These are phyloP conservation scores for Mallotus japonicus DNA, from an alignment of 441 rosid genomes.

Conservation along the genomic window DNA sequence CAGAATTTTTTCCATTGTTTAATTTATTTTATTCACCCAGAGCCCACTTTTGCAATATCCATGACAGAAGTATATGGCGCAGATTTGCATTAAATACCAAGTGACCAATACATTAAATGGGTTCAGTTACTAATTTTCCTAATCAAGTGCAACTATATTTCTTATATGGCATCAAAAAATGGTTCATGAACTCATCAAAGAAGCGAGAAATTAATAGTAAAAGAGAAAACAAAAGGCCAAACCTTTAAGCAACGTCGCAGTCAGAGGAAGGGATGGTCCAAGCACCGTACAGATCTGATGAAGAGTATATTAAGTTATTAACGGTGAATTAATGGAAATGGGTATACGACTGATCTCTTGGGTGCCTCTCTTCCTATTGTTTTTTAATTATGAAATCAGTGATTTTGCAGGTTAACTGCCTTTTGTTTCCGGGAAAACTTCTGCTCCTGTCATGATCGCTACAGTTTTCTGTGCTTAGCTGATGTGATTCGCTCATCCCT, in stretches of 20 bases:
- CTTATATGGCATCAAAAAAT: too few species aligned
- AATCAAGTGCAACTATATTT: not conserved
- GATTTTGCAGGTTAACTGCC: not conserved
- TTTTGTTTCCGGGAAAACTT: too few species aligned
- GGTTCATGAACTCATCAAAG: too few species aligned
- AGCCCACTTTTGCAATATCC: too few species aligned
- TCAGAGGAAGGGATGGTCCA: not conserved
- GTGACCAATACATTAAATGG: not conserved
- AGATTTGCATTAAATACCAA: not conserved
- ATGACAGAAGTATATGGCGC: too few species aligned
- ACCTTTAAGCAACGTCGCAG: conserved; percentile 4
- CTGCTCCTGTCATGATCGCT: too few species aligned
- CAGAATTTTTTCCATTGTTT: too few species aligned
- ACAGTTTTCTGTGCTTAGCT: not conserved
- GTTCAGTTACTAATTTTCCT: not conserved
- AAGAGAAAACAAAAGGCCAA: not conserved
- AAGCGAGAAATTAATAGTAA: too few species aligned
- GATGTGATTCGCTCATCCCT: not conserved
- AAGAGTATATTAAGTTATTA: not conserved
- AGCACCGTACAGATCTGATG: not conserved
- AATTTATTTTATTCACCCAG: too few species aligned
- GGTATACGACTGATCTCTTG: not conserved
- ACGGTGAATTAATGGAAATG: not conserved
- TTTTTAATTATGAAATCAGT: not conserved
- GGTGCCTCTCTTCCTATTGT: not conserved